phyloP scores from a whole-genome alignment of 495 filamentous ascomycete species.

The Talaromyces adpressus region DNA sequence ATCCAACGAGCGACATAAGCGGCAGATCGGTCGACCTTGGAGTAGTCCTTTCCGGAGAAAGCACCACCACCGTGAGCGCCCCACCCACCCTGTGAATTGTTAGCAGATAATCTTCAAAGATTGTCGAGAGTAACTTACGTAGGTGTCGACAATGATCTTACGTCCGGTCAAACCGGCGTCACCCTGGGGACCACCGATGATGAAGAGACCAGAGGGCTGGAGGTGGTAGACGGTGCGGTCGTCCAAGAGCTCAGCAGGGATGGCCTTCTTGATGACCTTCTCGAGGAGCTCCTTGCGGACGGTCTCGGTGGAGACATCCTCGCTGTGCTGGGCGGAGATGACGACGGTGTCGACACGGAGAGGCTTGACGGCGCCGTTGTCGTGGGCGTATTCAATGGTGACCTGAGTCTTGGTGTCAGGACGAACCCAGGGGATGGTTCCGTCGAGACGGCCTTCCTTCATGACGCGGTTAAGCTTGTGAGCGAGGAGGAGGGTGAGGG shows the following conservation, averaged over 20 bases:
- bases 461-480: conserved; percentile 95
- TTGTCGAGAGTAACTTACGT: conserved; percentile 27
- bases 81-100: conserved; percentile 66
- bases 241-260: conserved; percentile 86
- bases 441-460: conserved; percentile 79
- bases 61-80: conserved; percentile 99
- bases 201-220: conserved; percentile 96
- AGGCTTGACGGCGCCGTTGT: conserved; percentile 88
- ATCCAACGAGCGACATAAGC: conserved; percentile 98
- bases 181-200: conserved; percentile 98
- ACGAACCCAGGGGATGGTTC: conserved; percentile 85
- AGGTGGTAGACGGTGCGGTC: conserved; percentile 93
- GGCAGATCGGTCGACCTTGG: conserved; percentile 97
- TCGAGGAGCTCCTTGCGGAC: conserved; percentile 91
- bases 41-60: conserved; percentile 99
- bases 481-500: conserved; percentile 83
- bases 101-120: not conserved
- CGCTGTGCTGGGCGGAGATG: conserved; percentile 89
- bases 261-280: conserved; percentile 93
- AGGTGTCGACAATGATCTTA: conserved; percentile 99
- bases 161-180: conserved; percentile 97
- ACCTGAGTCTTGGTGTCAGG: conserved; percentile 99
- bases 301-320: conserved; percentile 83
- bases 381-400: conserved; percentile 96
- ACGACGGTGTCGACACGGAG: conserved; percentile 93